A percentile compares a stretch with the other conserved stretches of the same genome.
Conservation (phyloP, 75 land plant genomes). For the Cupressus sempervirens region DNA sequence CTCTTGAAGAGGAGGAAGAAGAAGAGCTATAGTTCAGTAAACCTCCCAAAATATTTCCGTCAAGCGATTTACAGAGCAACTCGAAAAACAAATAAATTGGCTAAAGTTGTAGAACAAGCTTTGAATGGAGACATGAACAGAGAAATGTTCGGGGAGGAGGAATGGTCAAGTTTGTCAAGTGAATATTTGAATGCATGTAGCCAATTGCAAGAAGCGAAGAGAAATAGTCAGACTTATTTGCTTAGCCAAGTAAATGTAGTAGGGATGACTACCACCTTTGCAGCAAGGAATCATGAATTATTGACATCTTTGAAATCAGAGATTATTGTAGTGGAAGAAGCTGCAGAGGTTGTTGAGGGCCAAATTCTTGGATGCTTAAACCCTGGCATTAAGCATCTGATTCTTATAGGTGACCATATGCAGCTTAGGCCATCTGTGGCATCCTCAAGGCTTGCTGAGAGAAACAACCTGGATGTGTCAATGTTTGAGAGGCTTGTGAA, state of each 20-base stretch:
- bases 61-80: conserved; percentile 1
- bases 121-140: not conserved
- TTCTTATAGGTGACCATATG: conserved; percentile 37
- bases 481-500: conserved; percentile 25
- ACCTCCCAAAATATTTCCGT: not conserved
- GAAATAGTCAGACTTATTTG: conserved; percentile 4
- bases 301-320: conserved; percentile 17
- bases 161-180: not conserved
- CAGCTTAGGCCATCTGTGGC: conserved; percentile 40
- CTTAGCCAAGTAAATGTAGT: conserved; percentile 20
- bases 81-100: not conserved
- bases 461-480: conserved; percentile 27
- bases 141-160: not conserved
- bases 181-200: conserved; percentile 16
- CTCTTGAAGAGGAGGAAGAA: not conserved
- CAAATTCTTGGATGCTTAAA: conserved; percentile 35
- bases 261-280: conserved; percentile 31
- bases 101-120: not conserved
- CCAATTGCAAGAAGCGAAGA: not conserved
- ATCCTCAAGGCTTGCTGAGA: conserved; percentile 12
- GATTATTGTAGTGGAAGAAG: conserved; percentile 43
- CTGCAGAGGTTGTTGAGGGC: conserved; percentile 37
- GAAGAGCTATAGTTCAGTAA: not conserved
- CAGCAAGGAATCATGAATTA: conserved; percentile 20
- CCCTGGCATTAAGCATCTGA: conserved; percentile 26